A percentile compares a stretch with the other conserved stretches of the same genome.
Conservation (phyloP, 805 yeast genomes). For the Clavispora phyllophila region DNA sequence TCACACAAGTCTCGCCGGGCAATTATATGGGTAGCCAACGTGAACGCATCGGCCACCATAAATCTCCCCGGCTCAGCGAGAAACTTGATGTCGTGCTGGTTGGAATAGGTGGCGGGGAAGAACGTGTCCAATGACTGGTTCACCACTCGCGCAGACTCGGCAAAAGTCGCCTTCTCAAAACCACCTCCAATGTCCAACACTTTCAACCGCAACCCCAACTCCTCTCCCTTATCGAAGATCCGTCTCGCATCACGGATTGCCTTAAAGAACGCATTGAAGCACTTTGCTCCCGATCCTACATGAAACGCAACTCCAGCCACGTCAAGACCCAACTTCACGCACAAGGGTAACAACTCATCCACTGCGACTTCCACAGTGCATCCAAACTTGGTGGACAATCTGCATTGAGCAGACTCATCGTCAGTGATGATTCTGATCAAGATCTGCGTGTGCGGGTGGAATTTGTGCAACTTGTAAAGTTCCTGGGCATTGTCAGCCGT, state of each 20-base stretch:
- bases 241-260: constrained; percentile 69
- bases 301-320: constrained; percentile 91
- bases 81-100: constrained; percentile 33
- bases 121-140: constrained; percentile 47
- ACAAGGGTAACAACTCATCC: constrained; percentile 51
- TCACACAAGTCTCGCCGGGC: constrained; percentile 59
- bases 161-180: constrained; percentile 61
- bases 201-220: constrained; percentile 42
- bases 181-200: constrained; percentile 93
- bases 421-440: constrained; percentile 84
- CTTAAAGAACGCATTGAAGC: constrained; percentile 55
- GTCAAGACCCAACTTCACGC: constrained; percentile 55
- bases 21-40: constrained; percentile 77
- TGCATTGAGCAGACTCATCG: constrained; percentile 82
- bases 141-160: constrained; percentile 53
- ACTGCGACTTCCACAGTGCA: constrained; percentile 56
- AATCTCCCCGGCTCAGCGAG: constrained; percentile 96
- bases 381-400: constrained; percentile 85
- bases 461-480: constrained; percentile 61
- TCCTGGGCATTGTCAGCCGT: constrained; percentile 91
- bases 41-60: constrained; percentile 79
- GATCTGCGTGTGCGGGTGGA: constrained; percentile 65
- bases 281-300: constrained; percentile 90
- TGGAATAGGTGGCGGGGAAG: constrained; percentile 46
- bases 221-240: constrained; percentile 58